A percentile compares a stretch with the other conserved stretches of the same genome.
phyloP scores from a whole-genome alignment of 2,329 filamentous ascomycete genomes.

The Ampelomyces quisqualis region DNA sequence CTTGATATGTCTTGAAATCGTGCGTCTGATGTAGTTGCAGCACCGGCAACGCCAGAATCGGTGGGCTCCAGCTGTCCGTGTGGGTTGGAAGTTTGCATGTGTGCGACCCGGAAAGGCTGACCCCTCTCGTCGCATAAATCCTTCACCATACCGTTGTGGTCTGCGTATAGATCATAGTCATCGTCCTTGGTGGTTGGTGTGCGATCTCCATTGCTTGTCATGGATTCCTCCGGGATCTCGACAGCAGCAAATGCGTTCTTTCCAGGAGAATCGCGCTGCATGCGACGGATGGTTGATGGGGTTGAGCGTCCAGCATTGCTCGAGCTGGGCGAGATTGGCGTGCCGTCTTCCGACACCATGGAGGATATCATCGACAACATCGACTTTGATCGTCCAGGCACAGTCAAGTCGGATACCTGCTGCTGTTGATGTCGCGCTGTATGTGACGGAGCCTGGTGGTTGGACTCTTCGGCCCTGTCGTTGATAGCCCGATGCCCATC shows the following conservation, averaged over 20 bases:
- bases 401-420: conserved; percentile 15
- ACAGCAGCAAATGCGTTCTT: conserved; percentile 19
- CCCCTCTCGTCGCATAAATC: conserved; percentile 34
- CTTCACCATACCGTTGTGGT: conserved; percentile 42
- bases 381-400: conserved; percentile 36
- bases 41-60: conserved; percentile 4
- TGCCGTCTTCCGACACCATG: conserved; percentile 35
- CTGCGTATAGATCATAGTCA: conserved; percentile 42
- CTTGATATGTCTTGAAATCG: conserved; percentile 25
- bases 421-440: conserved; percentile 16
- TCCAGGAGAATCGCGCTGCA: conserved; percentile 26
- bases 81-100: conserved; percentile 7
- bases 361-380: conserved; percentile 41
- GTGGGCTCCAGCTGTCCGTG: conserved; percentile 9
- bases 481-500: too few relatives aligned
- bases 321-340: conserved; percentile 32
- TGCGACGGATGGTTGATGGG: conserved; percentile 32
- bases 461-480: too few relatives aligned
- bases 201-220: conserved; percentile 14
- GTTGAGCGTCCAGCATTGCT: conserved; percentile 32
- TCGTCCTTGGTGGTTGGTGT: conserved; percentile 22
- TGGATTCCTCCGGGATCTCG: conserved; percentile 29
- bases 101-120: conserved; percentile 29
- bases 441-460: conserved; percentile 21
- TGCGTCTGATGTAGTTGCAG: conserved; percentile 7